Percentiles rank a stretch among this genome's conserved stretches.
Conservation (phyloP, 1,284 basidiomycete species). For the Fomitopsis pinicola region DNA sequence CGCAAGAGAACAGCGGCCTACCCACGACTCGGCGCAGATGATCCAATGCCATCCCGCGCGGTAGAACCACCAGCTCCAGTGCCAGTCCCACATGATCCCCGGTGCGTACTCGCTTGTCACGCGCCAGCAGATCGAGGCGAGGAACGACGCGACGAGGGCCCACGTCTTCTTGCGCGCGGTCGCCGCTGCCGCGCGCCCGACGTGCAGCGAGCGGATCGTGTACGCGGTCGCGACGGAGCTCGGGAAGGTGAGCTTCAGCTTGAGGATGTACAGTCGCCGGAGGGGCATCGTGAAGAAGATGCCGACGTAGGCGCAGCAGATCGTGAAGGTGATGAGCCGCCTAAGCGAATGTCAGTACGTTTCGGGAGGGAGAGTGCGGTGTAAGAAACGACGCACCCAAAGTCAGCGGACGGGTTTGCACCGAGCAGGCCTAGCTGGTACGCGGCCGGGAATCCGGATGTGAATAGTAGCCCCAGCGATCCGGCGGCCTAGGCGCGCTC, state of each 20-base stretch:
- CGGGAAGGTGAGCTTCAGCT: constrained; percentile 63
- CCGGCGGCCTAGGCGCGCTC: constrained; percentile 9
- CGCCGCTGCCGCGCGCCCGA: constrained; percentile 40
- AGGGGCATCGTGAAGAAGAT: constrained; percentile 63
- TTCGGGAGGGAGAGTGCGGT: neutral
- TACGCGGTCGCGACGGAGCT: constrained; percentile 64
- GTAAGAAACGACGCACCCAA: constrained; percentile 3
- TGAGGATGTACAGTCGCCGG: constrained; percentile 27
- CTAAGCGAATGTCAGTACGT: neutral
- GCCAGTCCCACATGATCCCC: constrained; percentile 14
- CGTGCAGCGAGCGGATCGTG: constrained; percentile 59
- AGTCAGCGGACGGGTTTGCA: constrained; percentile 3
- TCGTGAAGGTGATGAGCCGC: constrained; percentile 21
- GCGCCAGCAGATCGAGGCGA: constrained; percentile 34
- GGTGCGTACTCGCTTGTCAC: constrained; percentile 10
- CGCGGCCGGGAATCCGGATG: constrained; percentile 10
- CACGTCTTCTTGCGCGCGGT: constrained; percentile 53
- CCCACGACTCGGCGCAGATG: constrained; percentile 21
- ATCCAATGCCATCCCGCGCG: constrained; percentile 22
- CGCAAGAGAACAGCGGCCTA: neutral
- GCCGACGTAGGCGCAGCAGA: constrained; percentile 52
- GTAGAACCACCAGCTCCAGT: constrained; percentile 23
- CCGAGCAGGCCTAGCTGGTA: constrained; percentile 11
- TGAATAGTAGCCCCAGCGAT: constrained; percentile 9
- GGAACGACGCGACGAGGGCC: constrained; percentile 46